Evolutionary conservation across 352 stramenopile genomes (phyloP), one percentile per base, ranked within the genome.

Genomic region (Globisporangium canariense): DNA sequence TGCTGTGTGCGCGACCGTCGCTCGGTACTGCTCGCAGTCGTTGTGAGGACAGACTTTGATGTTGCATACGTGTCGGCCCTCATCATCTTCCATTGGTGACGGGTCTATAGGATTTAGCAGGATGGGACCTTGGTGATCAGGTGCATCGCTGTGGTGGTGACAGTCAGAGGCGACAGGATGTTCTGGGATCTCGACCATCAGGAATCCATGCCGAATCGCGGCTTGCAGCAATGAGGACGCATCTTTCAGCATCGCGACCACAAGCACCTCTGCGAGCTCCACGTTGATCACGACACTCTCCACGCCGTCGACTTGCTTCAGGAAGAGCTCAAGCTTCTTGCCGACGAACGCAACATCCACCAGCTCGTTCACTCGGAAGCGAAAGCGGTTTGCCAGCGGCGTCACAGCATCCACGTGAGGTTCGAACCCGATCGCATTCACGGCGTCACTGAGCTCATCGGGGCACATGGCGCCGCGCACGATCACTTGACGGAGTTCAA

Each of bases 1-100:
- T 8, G 86, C 86, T 3, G 84, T 89, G 58, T 95, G 86, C 6
- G 86, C 86, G 50, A 95, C 73, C 1, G 80, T 91, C 2, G 75
- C 85, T 65, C 83, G 86, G 65, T 95, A 95, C 58, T 88, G 82
- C 41, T 76, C 68, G 64, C 86, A 95, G 32, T 74, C 79, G 66
- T 83, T 91, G 28, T 81, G 79, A 16, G 79, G 71, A 53, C 84
- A 95, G 18, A 78, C 67, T 14, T 65, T 68, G 60, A 87, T 78
- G 61, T 91, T 79, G 50, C 86, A 95, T 10, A 79, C 67, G 45
- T 94, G 86, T 11, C 56, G 20, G 22, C 68, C 50, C 38, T 74
- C 52, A 2, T 67, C 60, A 20, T 67, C 66, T n/a, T 59, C 64
- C 34, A 68, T 57, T 34, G 36, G 14, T n/a, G 50, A 11, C 2